Evolutionary conservation across 2,329 filamentous ascomycete species (phyloP), one percentile per base, ranked within the genome.

Genomic region (Cladosporium sphaerospermum): DNA sequence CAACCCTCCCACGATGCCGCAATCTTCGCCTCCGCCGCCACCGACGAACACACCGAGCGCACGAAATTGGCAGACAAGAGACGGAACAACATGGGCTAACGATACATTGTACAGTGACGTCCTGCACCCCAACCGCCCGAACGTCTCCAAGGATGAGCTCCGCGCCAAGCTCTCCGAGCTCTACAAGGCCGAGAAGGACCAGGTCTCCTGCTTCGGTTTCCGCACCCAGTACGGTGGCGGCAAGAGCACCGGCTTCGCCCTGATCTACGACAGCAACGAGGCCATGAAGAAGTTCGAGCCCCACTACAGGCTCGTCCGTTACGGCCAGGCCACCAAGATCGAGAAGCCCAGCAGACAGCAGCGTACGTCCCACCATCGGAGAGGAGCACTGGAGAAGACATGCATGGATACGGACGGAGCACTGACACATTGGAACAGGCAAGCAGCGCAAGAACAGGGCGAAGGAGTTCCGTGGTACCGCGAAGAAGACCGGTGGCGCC

Each of bases 241-340:
- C 83, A 99, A 99, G 88, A 96, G 89, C 77, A 97, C 92, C 65
- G 93, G 93, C 70, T 99, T 99, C 75, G 93, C 90, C 65, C 89
- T 97, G 71, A 83, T 99, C 81, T 99, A 99, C 85, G 93, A 99
- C 79, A 95, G 89, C 65, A 80, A 84, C 73, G 93, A 99, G 83
- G 89, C 91, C 70, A 86, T 99, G 86, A 96, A 96, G 89, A 97
- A 97, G 81, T 99, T 97, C 78, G 93, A 99, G 85, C 93, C 93
- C 70, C 86, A 87, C 79, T 96, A 96, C 87, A 86, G 93, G 78
- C 85, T 96, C 68, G 84, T 99, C 76, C 85, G 93, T 67, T 89
- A 96, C 73, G 93, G 92, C 73, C 81, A 89, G 68, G 92, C 89
- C 71, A 82, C 77, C 76, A 97, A 97, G 89, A 82, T 89, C 76